phyloP scores from a whole-genome alignment of 164 flowering plant genomes.

The Vitis amurensis region DNA sequence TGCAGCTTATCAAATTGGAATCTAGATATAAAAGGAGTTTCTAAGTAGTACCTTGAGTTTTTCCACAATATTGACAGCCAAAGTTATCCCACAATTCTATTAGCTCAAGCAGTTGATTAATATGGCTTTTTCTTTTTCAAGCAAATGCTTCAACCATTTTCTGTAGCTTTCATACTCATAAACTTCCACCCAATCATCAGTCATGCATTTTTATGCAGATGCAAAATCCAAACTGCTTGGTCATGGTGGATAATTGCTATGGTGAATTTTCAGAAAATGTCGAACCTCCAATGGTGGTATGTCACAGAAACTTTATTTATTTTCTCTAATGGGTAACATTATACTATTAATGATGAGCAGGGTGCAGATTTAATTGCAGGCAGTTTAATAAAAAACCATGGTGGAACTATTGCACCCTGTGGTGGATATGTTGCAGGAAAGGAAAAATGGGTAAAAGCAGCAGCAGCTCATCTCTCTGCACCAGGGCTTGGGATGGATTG shows the following conservation, averaged over 20 bases:
- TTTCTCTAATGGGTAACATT: conserved; percentile 3
- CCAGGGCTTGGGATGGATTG: conserved; percentile 87
- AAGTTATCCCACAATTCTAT: not conserved
- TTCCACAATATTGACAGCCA: not conserved
- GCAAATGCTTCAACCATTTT: not conserved
- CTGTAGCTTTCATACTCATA: not conserved
- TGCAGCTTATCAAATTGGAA: no score
- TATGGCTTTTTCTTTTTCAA: not conserved
- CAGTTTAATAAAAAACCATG: conserved; percentile 89
- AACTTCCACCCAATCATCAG: not conserved
- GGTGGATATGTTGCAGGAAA: conserved; percentile 93
- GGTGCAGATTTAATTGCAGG: conserved; percentile 96
- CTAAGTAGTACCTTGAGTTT: not conserved
- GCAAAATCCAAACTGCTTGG: conserved; percentile 81
- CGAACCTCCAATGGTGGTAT: conserved; percentile 92
- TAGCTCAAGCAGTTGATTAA: not conserved
- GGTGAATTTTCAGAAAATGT: conserved; percentile 85
- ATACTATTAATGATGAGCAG: conserved; percentile 33
- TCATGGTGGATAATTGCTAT: conserved; percentile 95
- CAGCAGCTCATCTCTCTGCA: conserved; percentile 86
- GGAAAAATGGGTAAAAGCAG: conserved; percentile 72
- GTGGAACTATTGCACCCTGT: conserved; percentile 91
- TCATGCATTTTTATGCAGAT: conserved; percentile 33
- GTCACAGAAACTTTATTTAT: conserved; percentile 18
- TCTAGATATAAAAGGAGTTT: no score